phyloP scores from a whole-genome alignment of 2,329 filamentous ascomycete genomes.

The Calonectria pseudoturangicola region DNA sequence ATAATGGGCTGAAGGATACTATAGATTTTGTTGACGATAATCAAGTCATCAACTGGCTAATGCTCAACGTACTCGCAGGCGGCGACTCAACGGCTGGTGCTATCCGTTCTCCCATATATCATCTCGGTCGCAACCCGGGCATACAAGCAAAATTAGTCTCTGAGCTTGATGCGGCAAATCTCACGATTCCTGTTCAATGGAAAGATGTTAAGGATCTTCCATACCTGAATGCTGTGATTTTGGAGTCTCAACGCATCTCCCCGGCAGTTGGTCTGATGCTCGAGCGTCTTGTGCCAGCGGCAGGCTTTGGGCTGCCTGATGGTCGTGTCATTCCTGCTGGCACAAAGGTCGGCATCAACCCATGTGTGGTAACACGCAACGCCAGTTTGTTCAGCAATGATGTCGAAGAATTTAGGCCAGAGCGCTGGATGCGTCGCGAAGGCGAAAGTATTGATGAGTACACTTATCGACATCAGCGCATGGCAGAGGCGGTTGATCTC shows the following conservation, averaged over 20 bases:
- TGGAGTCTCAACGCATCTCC: not conserved
- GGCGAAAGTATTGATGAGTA: not conserved
- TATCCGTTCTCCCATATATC: not conserved
- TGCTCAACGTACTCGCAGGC: not conserved
- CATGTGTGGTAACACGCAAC: not conserved
- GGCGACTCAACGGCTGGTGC: not conserved
- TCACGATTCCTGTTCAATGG: not conserved
- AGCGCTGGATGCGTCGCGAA: not conserved
- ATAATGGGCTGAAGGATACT: not conserved
- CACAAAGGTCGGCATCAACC: not conserved
- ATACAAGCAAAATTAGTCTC: not conserved
- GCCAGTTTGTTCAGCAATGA: not conserved
- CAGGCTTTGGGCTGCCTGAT: not conserved
- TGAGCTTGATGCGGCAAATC: not conserved
- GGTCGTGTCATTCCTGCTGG: not conserved
- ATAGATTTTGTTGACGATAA: slow-evolving; percentile 3
- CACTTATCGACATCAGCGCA: not conserved
- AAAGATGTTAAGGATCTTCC: not conserved
- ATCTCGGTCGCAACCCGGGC: not conserved
- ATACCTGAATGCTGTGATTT: not conserved
- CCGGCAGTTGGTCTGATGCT: not conserved
- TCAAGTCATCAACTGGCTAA: not conserved
- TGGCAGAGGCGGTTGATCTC: not conserved
- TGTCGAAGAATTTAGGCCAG: not conserved
- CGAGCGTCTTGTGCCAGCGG: not conserved